phyloP scores from a whole-genome alignment of 1,139 yeast species.

The Chernovozyma sophiae-reginae region DNA sequence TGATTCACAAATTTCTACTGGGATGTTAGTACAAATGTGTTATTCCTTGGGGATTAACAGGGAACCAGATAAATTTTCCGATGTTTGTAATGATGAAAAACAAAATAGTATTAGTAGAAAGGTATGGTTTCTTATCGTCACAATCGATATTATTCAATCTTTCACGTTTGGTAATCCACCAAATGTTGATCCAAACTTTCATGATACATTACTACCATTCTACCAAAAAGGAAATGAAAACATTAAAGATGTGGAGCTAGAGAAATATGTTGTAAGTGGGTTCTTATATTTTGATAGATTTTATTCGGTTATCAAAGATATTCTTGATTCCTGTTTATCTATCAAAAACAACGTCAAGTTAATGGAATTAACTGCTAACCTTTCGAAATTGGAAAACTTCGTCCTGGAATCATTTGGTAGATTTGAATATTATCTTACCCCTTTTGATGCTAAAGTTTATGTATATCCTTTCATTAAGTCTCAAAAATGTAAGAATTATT shows the following conservation, averaged over 20 bases:
- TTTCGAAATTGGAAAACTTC: slow-evolving; percentile 28
- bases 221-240: slow-evolving; percentile 22
- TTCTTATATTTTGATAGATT: slow-evolving; percentile 24
- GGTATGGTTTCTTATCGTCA: slow-evolving; percentile 49
- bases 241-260: slow-evolving; percentile 24
- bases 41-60: slow-evolving; percentile 46
- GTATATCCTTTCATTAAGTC: slow-evolving; percentile 28
- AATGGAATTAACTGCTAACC: slow-evolving; percentile 16
- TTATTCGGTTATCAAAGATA: slow-evolving; percentile 16
- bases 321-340: slow-evolving; percentile 23
- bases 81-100: slow-evolving; percentile 18
- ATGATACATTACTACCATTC: slow-evolving; percentile 35
- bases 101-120: slow-evolving; percentile 44
- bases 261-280: slow-evolving; percentile 21
- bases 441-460: slow-evolving; percentile 21
- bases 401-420: slow-evolving; percentile 20
- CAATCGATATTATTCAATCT: slow-evolving; percentile 30
- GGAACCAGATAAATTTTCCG: slow-evolving; percentile 36
- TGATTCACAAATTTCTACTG: slow-evolving; percentile 40
- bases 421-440: slow-evolving; percentile 20
- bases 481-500: slow-evolving; percentile 27
- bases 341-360: slow-evolving; percentile 18
- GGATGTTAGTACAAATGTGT: slow-evolving; percentile 44
- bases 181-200: slow-evolving; percentile 23
- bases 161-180: slow-evolving; percentile 39